Percentiles rank a stretch among this genome's conserved stretches.
These are phyloP conservation scores for Nothopassalora personata DNA, from an alignment of 2,329 filamentous ascomycete genomes.

Conservation along the genomic window DNA sequence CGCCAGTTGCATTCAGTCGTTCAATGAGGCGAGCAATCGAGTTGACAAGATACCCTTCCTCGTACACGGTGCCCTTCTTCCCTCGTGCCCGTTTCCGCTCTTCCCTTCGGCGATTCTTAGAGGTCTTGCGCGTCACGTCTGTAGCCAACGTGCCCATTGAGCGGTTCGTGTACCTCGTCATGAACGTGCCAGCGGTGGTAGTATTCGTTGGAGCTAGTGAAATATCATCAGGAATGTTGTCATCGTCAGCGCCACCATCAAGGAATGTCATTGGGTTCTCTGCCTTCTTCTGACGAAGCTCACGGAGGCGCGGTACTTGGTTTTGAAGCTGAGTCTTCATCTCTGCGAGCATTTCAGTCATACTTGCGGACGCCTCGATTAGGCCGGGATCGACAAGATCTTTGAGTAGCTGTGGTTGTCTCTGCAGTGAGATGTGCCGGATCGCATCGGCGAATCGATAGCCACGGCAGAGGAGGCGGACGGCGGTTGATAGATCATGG, in stretches of 20 bases:
- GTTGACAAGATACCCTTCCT: constrained; percentile 94
- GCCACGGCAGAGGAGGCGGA: constrained; percentile 77
- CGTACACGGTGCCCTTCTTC: constrained; percentile 95
- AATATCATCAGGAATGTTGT: constrained; percentile 84
- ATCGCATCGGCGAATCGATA: constrained; percentile 86
- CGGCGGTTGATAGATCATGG: constrained; percentile 61
- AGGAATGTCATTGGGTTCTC: constrained; percentile 85
- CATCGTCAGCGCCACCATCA: constrained; percentile 58
- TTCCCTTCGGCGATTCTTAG: constrained; percentile 81
- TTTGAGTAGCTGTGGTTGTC: constrained; percentile 57
- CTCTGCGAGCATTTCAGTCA: constrained; percentile 87
- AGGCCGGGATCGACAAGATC: constrained; percentile 71
- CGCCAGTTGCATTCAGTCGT: constrained; percentile 65
- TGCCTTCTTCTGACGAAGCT: constrained; percentile 73
- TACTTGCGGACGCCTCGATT: constrained; percentile 71
- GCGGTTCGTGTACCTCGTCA: constrained; percentile 84
- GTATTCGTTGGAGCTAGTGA: constrained; percentile 83
- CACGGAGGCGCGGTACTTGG: constrained; percentile 78
- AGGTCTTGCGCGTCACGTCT: constrained; percentile 70
- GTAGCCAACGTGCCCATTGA: constrained; percentile 65
- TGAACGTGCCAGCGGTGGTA: constrained; percentile 70
- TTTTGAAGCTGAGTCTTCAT: constrained; percentile 79
- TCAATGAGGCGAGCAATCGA: constrained; percentile 79
- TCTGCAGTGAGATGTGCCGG: constrained; percentile 62
- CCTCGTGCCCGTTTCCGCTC: constrained; percentile 92